A percentile compares a stretch with the other conserved stretches of the same genome.
Conservation (phyloP, 495 filamentous ascomycete species). For the Cairneyella variabilis region DNA sequence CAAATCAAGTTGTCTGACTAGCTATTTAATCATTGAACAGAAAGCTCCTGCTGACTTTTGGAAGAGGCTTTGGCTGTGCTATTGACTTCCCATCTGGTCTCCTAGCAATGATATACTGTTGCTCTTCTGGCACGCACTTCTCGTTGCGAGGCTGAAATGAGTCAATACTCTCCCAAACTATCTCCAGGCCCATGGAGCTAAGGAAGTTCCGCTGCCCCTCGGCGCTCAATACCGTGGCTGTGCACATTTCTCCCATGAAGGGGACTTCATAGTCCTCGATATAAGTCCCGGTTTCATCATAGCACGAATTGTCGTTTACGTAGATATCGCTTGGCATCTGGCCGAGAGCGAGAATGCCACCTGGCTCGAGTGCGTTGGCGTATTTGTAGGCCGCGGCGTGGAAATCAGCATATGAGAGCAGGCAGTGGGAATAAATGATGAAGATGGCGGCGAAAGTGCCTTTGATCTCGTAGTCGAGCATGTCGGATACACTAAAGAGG, state of each 20-base stretch:
- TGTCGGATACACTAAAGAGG: neutral
- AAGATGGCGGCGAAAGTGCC: neutral
- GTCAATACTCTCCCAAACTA: neutral
- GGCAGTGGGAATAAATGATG: neutral
- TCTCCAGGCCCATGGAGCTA: neutral
- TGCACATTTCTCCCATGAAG: neutral
- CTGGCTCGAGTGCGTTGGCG: neutral
- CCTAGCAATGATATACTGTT: slow-evolving; percentile 1
- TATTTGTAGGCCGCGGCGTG: neutral
- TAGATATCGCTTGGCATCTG: neutral
- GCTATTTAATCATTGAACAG: too few species aligned
- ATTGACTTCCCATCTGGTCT: neutral
- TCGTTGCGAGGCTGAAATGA: neutral
- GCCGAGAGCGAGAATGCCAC: neutral
- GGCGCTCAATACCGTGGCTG: neutral
- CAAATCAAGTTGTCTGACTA: too few species aligned
- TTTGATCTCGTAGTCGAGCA: neutral
- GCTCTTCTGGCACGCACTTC: neutral
- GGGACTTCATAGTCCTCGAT: slow-evolving; percentile 1
- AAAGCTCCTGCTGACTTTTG: neutral
- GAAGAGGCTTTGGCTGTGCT: neutral
- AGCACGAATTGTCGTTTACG: neutral
- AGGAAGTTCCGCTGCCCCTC: slow-evolving; percentile 1
- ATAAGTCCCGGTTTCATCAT: slow-evolving; percentile 2
- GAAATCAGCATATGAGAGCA: neutral